Evolutionary conservation across 768 basidiomycete genomes (phyloP).

Genomic region (Leucocoprinus birnbaumii): DNA sequence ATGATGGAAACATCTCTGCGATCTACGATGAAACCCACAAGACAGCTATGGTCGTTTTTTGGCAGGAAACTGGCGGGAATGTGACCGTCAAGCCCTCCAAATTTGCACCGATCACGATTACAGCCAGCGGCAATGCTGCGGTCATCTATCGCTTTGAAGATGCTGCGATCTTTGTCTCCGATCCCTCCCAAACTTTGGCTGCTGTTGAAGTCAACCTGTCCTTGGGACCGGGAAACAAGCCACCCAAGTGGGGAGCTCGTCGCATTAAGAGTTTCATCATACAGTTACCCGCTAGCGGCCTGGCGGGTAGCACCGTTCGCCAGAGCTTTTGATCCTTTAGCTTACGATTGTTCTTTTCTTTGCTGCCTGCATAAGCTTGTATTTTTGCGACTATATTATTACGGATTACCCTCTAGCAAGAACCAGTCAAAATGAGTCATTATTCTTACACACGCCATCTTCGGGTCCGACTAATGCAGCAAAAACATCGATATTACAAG

Average conservation of each 20-base stretch:
- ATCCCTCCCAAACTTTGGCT: conserved; percentile 57
- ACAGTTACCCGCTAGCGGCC: conserved; percentile 42
- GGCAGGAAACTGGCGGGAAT: conserved; percentile 45
- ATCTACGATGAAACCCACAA: conserved; percentile 40
- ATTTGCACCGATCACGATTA: conserved; percentile 26
- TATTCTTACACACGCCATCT: too few relatives aligned
- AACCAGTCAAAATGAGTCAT: neutral
- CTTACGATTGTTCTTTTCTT: too few relatives aligned
- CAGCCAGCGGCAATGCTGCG: conserved; percentile 38
- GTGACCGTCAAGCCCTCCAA: conserved; percentile 29
- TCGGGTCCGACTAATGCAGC: neutral
- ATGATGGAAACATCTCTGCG: conserved; percentile 48
- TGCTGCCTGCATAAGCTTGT: too few relatives aligned
- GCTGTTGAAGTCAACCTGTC: conserved; percentile 34
- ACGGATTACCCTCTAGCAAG: too few relatives aligned
- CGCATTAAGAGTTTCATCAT: conserved; percentile 30
- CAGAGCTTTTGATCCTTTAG: conserved; percentile 13
- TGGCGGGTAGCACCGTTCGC: conserved; percentile 48
- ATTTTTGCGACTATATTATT: too few relatives aligned
- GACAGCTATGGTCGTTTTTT: conserved; percentile 52
- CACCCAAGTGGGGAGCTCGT: conserved; percentile 23
- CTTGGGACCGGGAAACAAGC: conserved; percentile 21
- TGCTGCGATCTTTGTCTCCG: conserved; percentile 52
- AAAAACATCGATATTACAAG: conserved; percentile 1
- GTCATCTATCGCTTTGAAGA: conserved; percentile 40